A percentile compares a stretch with the other conserved stretches of the same genome.
phyloP scores from a whole-genome alignment of 2,329 filamentous ascomycete genomes.

The Neonectria coccinea region DNA sequence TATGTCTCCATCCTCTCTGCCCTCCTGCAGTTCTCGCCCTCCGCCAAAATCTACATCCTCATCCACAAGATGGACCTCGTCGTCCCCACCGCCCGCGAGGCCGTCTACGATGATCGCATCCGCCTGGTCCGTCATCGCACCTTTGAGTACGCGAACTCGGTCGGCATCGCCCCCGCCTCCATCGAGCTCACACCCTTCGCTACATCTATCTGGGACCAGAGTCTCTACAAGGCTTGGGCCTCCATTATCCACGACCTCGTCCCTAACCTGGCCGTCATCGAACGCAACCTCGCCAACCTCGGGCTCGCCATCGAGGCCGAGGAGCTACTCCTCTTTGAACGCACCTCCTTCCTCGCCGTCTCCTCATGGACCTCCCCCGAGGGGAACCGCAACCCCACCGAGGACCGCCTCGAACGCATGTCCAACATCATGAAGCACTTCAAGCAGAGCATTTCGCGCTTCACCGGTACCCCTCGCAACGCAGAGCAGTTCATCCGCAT shows the following conservation, averaged over 20 bases:
- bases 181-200: conserved; percentile 88
- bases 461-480: conserved; percentile 83
- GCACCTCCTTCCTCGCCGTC: conserved; percentile 96
- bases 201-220: conserved; percentile 99
- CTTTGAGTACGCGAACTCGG: conserved; percentile 59
- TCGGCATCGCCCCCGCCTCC: conserved; percentile 48
- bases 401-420: conserved; percentile 92
- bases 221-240: conserved; percentile 97
- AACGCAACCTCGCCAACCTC: conserved; percentile 84
- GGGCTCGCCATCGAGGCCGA: conserved; percentile 90
- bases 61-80: conserved; percentile 99
- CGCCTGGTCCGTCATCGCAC: conserved; percentile 82
- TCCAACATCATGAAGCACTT: conserved; percentile 99
- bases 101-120: conserved; percentile 87
- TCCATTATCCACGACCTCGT: conserved; percentile 98
- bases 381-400: conserved; percentile 84
- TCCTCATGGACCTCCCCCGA: conserved; percentile 85
- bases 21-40: conserved; percentile 83
- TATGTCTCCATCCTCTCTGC: conserved; percentile 93
- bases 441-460: conserved; percentile 84
- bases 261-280: conserved; percentile 91
- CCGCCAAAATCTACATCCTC: conserved; percentile 90
- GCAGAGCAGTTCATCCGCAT: conserved; percentile 85
- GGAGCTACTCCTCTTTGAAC: conserved; percentile 93
- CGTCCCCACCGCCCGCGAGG: conserved; percentile 79